Conservation (phyloP, 2,329 filamentous ascomycete genomes). For the Exserohilum turcica region DNA sequence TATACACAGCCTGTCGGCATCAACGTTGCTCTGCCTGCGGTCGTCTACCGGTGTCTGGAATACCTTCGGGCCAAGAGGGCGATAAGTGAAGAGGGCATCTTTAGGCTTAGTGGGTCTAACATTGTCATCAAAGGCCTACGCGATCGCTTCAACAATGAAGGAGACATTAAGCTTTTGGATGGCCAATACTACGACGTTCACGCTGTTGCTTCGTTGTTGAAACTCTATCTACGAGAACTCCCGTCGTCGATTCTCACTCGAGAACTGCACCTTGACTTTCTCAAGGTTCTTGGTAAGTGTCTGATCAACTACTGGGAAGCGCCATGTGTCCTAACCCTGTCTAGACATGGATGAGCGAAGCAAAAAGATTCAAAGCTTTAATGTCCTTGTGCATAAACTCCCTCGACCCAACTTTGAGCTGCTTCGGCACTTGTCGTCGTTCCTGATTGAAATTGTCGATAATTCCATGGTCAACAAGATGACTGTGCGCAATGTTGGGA, state of each 20-base stretch:
- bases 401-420: constrained; percentile 81
- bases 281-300: constrained; percentile 70
- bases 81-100: constrained; percentile 88
- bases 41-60: constrained; percentile 94
- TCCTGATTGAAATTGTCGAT: constrained; percentile 90
- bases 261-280: constrained; percentile 87
- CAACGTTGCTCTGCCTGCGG: constrained; percentile 79
- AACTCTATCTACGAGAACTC: constrained; percentile 90
- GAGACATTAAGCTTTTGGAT: constrained; percentile 87
- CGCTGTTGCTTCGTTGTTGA: constrained; percentile 90
- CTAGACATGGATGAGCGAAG: constrained; percentile 72
- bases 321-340: constrained; percentile 26
- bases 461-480: constrained; percentile 94
- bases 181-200: constrained; percentile 93
- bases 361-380: constrained; percentile 78
- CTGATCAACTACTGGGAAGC: neutral
- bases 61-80: constrained; percentile 86
- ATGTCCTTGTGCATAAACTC: constrained; percentile 77
- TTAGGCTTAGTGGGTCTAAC: constrained; percentile 95
- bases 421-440: constrained; percentile 82
- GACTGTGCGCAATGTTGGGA: constrained; percentile 94
- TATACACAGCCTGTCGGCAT: constrained; percentile 75
- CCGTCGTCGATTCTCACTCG: constrained; percentile 89
- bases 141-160: constrained; percentile 91
- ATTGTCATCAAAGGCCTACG: constrained; percentile 88